Evolutionary conservation across 345 rosid genomes (phyloP), one percentile per base, ranked within the genome.

Genomic region (thale cress (Arabidopsis thaliana)): DNA sequence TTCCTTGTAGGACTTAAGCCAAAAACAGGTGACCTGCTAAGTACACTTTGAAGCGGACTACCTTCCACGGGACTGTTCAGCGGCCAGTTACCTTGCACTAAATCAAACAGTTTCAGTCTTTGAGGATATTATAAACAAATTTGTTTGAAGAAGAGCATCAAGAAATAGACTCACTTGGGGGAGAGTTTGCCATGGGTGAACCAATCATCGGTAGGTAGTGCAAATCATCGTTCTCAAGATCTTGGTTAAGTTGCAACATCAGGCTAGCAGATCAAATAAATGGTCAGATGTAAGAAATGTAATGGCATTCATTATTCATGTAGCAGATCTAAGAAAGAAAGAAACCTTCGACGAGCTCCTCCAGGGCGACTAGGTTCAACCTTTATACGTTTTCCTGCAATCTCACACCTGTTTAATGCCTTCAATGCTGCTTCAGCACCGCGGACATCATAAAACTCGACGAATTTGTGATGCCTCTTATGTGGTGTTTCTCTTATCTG

Each of bases 331-430:
- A 46, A 66, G 36, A 65, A 64, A 65, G 24, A 56, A n/a, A 37
- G 81, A 24, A 40, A 86, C 89, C 82, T 86, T 66, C 89, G 71
- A 51, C 96, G 93, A 61, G 91, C 85, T 78, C 96, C 96, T 67
- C 96, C 96, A 69, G 96, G 96, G 48, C 96, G 93, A 78, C 96
- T 90, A 69, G 93, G 96, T 77, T 90, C 96, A 69, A 90, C 91
- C 78, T 90, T 90, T 58, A 90, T 87, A 74, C 93, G 91, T 63
- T 90, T 90, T 32, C 96, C 96, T 59, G 88, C 96, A 78, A 90
- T 88, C 78, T 90, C 96, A 75, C 91, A 85, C 78, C 91, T 81
- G 74, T 90, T 90, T 44, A 90, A 84, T 37, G 89, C 81, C 78
- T 87, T 88, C 2, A 90, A 83, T 20, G 96, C 96, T 61, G 88